Evolutionary conservation across 345 rosid genomes (phyloP).

Genomic region (Heritiera littoralis): DNA sequence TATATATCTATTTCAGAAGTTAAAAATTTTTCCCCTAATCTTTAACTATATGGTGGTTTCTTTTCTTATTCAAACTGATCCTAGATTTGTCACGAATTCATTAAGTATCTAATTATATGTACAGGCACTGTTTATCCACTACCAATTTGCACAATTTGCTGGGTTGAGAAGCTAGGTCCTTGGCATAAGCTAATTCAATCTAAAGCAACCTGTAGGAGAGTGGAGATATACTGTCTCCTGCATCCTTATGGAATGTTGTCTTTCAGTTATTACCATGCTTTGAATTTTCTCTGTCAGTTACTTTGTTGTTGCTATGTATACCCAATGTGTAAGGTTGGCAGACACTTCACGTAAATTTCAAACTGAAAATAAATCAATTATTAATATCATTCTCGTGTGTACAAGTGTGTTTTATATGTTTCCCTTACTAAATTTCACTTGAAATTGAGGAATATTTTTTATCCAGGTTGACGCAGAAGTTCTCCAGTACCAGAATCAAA

Average conservation of each 20-base stretch:
- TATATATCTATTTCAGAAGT: neutral
- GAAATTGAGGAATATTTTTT: no score
- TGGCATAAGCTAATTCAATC: neutral
- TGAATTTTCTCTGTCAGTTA: neutral
- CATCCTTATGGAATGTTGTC: neutral
- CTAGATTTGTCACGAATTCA: neutral
- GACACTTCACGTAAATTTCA: no score
- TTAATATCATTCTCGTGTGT: no score
- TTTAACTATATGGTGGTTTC: neutral
- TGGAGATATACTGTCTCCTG: neutral
- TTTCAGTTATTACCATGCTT: neutral
- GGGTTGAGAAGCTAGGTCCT: neutral
- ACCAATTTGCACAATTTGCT: neutral
- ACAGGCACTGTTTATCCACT: neutral
- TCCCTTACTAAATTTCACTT: neutral
- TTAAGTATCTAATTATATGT: neutral
- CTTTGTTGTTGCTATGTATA: neutral
- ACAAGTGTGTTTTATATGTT: neutral
- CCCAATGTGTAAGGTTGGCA: no score
- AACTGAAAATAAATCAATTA: no score
- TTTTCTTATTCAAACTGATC: neutral
- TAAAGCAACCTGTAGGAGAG: neutral
- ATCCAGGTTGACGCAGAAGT: constrained; percentile 71
- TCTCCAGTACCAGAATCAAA: constrained; percentile 86
- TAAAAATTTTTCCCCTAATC: neutral